Conservation (phyloP, 768 basidiomycete genomes). For the Termitomyces sp. region DNA sequence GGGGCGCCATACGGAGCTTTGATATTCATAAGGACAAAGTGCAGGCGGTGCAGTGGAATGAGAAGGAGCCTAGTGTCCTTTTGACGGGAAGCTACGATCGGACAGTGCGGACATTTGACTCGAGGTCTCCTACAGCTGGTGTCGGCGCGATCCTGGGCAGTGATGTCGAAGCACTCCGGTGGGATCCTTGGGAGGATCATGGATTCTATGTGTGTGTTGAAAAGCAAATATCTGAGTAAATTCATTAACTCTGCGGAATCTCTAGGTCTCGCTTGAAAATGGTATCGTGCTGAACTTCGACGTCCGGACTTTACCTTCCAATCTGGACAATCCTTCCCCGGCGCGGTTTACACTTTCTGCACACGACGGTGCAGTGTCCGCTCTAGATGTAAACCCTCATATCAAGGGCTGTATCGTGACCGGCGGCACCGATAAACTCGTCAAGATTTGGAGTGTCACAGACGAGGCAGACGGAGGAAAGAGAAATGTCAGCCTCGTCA, state of each 20-base stretch:
- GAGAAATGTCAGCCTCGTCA: conserved; percentile 76
- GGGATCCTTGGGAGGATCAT: conserved; percentile 93
- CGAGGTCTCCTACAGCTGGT: conserved; percentile 72
- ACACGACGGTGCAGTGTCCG: conserved; percentile 86
- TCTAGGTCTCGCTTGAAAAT: conserved; percentile 89
- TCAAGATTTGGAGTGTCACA: conserved; percentile 92
- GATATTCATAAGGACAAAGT: conserved; percentile 89
- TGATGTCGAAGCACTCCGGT: conserved; percentile 89
- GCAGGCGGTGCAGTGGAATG: conserved; percentile 95
- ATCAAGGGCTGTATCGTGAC: conserved; percentile 89
- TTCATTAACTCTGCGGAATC: neutral
- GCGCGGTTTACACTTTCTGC: conserved; percentile 87
- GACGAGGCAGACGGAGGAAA: conserved; percentile 61
- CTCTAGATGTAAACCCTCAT: conserved; percentile 87
- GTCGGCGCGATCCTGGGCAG: conserved; percentile 84
- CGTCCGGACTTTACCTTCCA: conserved; percentile 72
- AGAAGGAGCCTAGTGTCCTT: conserved; percentile 79
- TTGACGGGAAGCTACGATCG: conserved; percentile 94
- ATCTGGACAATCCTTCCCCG: conserved; percentile 56
- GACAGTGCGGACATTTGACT: conserved; percentile 92
- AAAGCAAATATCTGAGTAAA: neutral
- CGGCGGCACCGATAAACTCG: conserved; percentile 90
- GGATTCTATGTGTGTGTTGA: conserved; percentile 73
- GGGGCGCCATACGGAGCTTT: conserved; percentile 81
- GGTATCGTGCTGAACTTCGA: conserved; percentile 93